phyloP scores from a whole-genome alignment of 805 yeast genomes.

The Huiozyma naganishii region DNA sequence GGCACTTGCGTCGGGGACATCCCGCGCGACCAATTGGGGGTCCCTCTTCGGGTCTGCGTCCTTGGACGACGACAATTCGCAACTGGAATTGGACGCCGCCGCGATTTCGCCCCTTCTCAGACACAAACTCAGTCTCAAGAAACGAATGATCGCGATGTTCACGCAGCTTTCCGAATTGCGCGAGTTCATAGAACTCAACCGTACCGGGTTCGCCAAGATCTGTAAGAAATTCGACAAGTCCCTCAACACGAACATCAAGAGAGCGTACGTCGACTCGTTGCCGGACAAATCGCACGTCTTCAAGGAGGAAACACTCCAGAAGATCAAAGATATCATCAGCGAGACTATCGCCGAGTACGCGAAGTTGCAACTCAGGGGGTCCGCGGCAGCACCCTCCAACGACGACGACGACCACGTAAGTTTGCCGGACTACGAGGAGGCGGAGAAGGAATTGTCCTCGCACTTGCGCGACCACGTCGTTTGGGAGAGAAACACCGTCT shows the following conservation, averaged over 20 bases:
- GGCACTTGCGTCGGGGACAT: neutral
- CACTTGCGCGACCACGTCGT: constrained; percentile 84
- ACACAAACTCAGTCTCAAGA: constrained; percentile 48
- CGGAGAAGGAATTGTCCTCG: constrained; percentile 39
- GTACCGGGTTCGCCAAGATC: constrained; percentile 82
- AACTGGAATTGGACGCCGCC: neutral
- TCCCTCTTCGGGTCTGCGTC: neutral
- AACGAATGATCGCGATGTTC: constrained; percentile 53
- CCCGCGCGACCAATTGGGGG: neutral
- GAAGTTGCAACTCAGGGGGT: constrained; percentile 17
- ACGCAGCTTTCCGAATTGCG: constrained; percentile 73
- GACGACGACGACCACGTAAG: constrained; percentile 1
- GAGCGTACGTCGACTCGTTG: constrained; percentile 43
- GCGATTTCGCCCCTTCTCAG: constrained; percentile 13
- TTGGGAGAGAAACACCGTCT: constrained; percentile 95
- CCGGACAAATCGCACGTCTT: constrained; percentile 46
- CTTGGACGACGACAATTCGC: neutral
- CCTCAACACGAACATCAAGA: constrained; percentile 48
- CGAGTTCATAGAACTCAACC: constrained; percentile 74
- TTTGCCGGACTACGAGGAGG: constrained; percentile 16
- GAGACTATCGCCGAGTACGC: constrained; percentile 47
- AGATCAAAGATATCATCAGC: constrained; percentile 44
- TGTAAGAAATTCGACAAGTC: constrained; percentile 88
- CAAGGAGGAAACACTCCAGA: constrained; percentile 33
- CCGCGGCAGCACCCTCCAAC: constrained; percentile 4